A percentile compares a stretch with the other conserved stretches of the same genome.
Conservation (phyloP, 805 yeast genomes). For the Tetrapisispora nanseiensis region DNA sequence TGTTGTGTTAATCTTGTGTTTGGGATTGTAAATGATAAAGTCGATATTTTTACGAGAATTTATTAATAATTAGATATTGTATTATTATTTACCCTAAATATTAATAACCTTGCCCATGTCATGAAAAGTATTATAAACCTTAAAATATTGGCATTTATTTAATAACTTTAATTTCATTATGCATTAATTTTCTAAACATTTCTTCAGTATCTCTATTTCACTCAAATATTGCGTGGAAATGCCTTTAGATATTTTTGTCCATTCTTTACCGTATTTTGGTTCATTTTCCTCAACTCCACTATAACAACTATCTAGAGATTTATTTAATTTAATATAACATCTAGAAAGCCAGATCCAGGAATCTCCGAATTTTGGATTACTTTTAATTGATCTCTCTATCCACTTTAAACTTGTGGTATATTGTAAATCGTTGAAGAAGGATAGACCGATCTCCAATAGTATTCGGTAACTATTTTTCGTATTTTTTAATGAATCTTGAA, state of each 20-base stretch:
- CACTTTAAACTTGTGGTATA: conserved; percentile 56
- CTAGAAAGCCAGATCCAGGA: conserved; percentile 59
- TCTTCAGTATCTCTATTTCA: not conserved
- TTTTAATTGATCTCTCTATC: conserved; percentile 58
- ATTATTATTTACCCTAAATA: too few species aligned
- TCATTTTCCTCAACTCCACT: conserved; percentile 34
- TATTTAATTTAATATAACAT: conserved; percentile 31
- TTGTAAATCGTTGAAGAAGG: conserved; percentile 59
- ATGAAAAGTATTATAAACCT: too few species aligned
- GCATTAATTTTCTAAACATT: not conserved
- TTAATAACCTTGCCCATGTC: too few species aligned
- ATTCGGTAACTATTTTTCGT: conserved; percentile 54
- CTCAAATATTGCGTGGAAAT: conserved; percentile 1
- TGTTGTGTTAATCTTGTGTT: too few species aligned
- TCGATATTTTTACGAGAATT: too few species aligned
- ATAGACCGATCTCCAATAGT: conserved; percentile 52
- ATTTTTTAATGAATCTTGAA: conserved; percentile 59
- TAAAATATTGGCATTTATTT: not conserved
- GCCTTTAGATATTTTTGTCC: conserved; percentile 46
- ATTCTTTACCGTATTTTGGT: conserved; percentile 52
- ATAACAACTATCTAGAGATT: conserved; percentile 5
- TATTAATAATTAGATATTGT: too few species aligned
- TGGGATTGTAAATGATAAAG: too few species aligned
- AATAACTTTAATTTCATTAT: not conserved
- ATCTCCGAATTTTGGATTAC: conserved; percentile 59